A percentile compares a stretch with the other conserved stretches of the same genome.
Evolutionary conservation across 2,329 filamentous ascomycete genomes (phyloP).

Genomic region (Fusarium pseudoanthophilum): DNA sequence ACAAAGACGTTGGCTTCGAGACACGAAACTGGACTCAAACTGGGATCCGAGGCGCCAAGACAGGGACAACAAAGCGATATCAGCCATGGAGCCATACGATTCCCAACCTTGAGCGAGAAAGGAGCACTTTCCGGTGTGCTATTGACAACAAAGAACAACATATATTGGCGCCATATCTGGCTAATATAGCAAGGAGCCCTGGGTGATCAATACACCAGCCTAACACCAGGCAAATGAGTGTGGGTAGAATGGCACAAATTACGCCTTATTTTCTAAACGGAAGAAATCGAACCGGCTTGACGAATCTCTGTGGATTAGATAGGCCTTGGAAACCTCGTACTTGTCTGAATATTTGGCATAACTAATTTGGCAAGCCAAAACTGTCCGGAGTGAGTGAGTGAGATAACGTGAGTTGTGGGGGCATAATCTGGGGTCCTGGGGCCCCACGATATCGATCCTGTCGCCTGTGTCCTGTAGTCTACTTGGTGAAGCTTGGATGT

Average conservation of each 20-base stretch:
- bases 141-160: slow-evolving; percentile 15
- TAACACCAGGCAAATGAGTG: background rate
- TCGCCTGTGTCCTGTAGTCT: background rate
- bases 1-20: background rate
- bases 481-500: background rate
- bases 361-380: background rate
- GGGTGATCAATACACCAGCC: background rate
- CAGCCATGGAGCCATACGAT: background rate
- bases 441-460: slow-evolving; percentile 41
- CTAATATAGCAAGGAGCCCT: background rate
- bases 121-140: background rate
- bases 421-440: slow-evolving; percentile 34
- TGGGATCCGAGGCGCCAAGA: background rate
- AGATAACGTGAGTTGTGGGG: slow-evolving; percentile 36
- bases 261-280: background rate
- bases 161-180: background rate
- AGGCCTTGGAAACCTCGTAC: background rate
- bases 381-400: background rate
- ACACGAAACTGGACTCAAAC: background rate
- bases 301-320: background rate
- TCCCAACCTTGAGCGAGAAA: background rate
- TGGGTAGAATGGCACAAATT: background rate
- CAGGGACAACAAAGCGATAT: slow-evolving; percentile 10
- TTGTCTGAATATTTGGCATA: background rate
- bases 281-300: background rate